Evolutionary conservation across 805 yeast species (phyloP).

Genomic region (Wickerhamiella lipophila): DNA sequence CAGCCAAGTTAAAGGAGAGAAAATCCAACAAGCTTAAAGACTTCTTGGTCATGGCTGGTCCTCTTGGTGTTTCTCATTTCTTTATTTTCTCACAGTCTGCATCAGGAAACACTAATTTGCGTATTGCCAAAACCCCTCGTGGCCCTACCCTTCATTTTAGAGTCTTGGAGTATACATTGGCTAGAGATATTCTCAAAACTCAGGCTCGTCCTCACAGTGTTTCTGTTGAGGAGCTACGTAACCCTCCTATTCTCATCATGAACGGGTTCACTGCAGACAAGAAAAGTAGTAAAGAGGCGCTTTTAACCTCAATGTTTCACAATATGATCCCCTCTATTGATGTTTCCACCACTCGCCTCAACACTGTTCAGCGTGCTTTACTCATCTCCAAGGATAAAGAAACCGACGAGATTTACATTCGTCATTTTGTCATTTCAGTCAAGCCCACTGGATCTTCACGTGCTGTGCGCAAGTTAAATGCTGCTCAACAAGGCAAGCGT

Average conservation of each 20-base stretch:
- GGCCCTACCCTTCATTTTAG: slow-evolving; percentile 89
- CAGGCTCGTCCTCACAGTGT: slow-evolving; percentile 70
- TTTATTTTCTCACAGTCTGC: slow-evolving; percentile 69
- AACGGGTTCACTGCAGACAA: slow-evolving; percentile 71
- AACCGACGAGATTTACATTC: slow-evolving; percentile 62
- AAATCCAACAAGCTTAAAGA: slow-evolving; percentile 79
- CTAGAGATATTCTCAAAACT: slow-evolving; percentile 61
- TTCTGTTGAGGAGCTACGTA: slow-evolving; percentile 39
- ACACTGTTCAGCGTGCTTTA: slow-evolving; percentile 68
- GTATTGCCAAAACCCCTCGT: slow-evolving; percentile 77
- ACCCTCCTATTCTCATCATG: slow-evolving; percentile 84
- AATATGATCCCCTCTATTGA: slow-evolving; percentile 91
- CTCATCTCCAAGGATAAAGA: slow-evolving; percentile 62
- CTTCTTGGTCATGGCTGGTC: slow-evolving; percentile 97
- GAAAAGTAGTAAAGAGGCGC: slow-evolving; percentile 60
- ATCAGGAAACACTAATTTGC: slow-evolving; percentile 64
- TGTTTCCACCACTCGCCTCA: slow-evolving; percentile 66
- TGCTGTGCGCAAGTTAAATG: slow-evolving; percentile 58
- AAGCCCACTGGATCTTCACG: slow-evolving; percentile 58
- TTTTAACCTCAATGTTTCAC: slow-evolving; percentile 81
- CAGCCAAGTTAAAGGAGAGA: slow-evolving; percentile 74
- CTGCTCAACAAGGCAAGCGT: slow-evolving; percentile 48
- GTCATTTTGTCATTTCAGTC: slow-evolving; percentile 85
- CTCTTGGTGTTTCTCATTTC: slow-evolving; percentile 81
- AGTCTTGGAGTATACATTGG: slow-evolving; percentile 61